Evolutionary conservation across 2,329 filamentous ascomycete species (phyloP), one percentile per base, ranked within the genome.

Genomic region (Colletotrichum sp.): DNA sequence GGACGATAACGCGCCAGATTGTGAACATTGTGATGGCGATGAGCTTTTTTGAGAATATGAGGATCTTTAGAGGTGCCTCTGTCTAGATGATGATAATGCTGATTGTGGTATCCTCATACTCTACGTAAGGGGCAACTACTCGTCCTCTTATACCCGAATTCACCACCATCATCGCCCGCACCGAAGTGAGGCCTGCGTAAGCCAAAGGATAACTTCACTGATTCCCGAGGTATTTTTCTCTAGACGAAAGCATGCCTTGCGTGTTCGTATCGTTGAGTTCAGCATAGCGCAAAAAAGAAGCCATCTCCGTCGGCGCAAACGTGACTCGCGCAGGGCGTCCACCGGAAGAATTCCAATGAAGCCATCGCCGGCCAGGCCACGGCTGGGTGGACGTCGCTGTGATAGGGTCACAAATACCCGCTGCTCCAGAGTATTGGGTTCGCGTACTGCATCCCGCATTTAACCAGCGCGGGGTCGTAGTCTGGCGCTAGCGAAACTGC

Each of bases 1-100:
- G 0, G 44, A 52, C 0, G n/a, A 52, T 13, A 0, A 8, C 44
- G 0, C 44, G 0, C n/a, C 44, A 52, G n/a, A 52, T 0, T 52
- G 0, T 52, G 3, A 52, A 0, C 44, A 52, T 52, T 13, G 0
- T 22, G 44, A 48, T 44, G 2, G 5, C 15, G 11, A 15, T 5
- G 32, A 30, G 1, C 12, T 12, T 22, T 1, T 8, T 4, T 48
- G 44, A 48, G 19, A 44, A 44, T 5, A 48, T 44, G 5, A 44
- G 8, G 16, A 8, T 3, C 36, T 9, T 39, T 39, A 2, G 9
- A 5, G 8, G 2, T 39, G 5, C 1, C 0, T 19, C 1, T 19
- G 19, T 48, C n/a, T 0, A 22, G 19, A 22, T 48, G 11, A 22
- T 22, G 44, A 1, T 48, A 11, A 5, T n/a, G n/a, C 6, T 48